These are phyloP conservation scores for Aspergillus steynii DNA, from an alignment of 495 filamentous ascomycete species.

Conservation along the genomic window DNA sequence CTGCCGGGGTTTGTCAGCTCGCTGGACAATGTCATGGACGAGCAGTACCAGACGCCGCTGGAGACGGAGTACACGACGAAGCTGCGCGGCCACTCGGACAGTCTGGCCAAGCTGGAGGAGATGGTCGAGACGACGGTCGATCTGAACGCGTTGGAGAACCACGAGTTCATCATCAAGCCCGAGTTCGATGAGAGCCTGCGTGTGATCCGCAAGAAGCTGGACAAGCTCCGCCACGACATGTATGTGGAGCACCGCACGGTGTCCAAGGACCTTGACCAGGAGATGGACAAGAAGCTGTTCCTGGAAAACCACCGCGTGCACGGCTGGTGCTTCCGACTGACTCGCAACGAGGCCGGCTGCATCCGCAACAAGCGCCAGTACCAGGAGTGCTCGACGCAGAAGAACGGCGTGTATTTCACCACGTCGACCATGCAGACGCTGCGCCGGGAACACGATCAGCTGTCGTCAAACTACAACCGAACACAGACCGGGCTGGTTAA, in stretches of 20 bases:
- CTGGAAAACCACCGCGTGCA: slow-evolving; percentile 94
- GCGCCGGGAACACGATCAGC: slow-evolving; percentile 89
- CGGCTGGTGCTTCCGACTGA: slow-evolving; percentile 95
- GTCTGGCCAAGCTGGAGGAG: slow-evolving; percentile 83
- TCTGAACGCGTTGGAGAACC: slow-evolving; percentile 90
- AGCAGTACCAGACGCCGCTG: slow-evolving; percentile 83
- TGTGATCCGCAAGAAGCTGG: slow-evolving; percentile 85
- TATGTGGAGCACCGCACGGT: slow-evolving; percentile 75
- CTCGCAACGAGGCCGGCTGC: slow-evolving; percentile 84
- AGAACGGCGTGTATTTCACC: slow-evolving; percentile 98
- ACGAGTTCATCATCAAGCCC: slow-evolving; percentile 98
- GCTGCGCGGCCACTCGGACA: slow-evolving; percentile 71
- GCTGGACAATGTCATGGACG: slow-evolving; percentile 92
- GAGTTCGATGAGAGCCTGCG: slow-evolving; percentile 92
- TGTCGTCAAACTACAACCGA: slow-evolving; percentile 92
- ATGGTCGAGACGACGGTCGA: slow-evolving; percentile 99
- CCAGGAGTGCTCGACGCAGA: slow-evolving; percentile 96
- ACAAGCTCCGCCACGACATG: slow-evolving; percentile 83
- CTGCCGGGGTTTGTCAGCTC: slow-evolving; percentile 87
- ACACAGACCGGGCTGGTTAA: slow-evolving; percentile 89
- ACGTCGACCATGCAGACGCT: slow-evolving; percentile 79
- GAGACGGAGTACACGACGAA: slow-evolving; percentile 88
- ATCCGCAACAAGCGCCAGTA: slow-evolving; percentile 91
- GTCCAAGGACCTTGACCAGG: slow-evolving; percentile 81
- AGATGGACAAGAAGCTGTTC: slow-evolving; percentile 97